A percentile compares a stretch with the other conserved stretches of the same genome.
Conservation (phyloP, 164 flowering plant genomes). For the Nelumbo lutea region DNA sequence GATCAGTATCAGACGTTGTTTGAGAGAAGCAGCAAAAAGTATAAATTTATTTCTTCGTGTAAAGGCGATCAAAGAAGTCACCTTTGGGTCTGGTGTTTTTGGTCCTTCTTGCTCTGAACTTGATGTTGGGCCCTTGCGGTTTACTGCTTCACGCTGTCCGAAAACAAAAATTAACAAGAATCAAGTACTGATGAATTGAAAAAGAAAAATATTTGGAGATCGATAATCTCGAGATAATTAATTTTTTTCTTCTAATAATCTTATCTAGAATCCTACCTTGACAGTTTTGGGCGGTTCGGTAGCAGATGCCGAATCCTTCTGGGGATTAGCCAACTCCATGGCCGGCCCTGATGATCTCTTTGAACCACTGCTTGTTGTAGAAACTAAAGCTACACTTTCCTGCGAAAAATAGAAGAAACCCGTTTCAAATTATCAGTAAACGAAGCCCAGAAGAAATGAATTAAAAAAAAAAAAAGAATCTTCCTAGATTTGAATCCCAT, state of each 20-base stretch:
- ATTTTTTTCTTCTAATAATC: not conserved
- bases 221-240: not conserved
- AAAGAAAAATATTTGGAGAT: not conserved
- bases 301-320: constrained; percentile 34
- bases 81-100: constrained; percentile 94
- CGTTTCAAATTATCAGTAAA: not conserved
- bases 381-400: constrained; percentile 40
- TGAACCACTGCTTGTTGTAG: constrained; percentile 43
- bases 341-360: constrained; percentile 68
- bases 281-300: constrained; percentile 49
- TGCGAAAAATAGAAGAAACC: constrained; percentile 23
- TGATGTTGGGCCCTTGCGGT: constrained; percentile 63
- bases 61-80: constrained; percentile 9
- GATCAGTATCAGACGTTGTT: not conserved
- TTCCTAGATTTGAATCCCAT: not conserved
- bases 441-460: not conserved
- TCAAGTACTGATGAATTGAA: not conserved
- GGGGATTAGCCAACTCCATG: constrained; percentile 65
- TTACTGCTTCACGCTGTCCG: constrained; percentile 60
- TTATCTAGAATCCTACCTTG: constrained; percentile 36
- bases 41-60: not conserved
- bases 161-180: constrained; percentile 7
- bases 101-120: constrained; percentile 89
- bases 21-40: not conserved
- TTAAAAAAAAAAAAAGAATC: not conserved